Evolutionary conservation across 805 yeast genomes (phyloP).

Genomic region (Candida taoyuanica): DNA sequence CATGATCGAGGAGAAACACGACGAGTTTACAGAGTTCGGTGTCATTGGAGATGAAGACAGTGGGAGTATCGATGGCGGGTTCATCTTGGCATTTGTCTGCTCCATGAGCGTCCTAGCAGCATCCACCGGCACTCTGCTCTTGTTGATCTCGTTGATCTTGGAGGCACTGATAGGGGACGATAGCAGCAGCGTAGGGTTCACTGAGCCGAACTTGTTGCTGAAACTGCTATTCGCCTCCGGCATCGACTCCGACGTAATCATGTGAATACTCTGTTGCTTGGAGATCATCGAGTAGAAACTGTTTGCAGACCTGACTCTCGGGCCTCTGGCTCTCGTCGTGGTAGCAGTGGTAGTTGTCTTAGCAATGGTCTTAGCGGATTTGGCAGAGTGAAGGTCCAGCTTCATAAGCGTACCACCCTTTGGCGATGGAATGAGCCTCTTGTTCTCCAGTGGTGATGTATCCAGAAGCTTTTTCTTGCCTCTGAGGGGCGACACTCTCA

Average conservation of each 20-base stretch:
- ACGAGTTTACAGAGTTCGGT: slow-evolving; percentile 21
- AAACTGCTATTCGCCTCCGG: no score
- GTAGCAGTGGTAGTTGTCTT: slow-evolving; percentile 2
- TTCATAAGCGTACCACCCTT: slow-evolving; percentile 25
- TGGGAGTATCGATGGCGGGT: slow-evolving; percentile 4
- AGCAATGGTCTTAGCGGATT: not conserved
- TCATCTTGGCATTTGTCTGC: not conserved
- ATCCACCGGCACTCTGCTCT: slow-evolving; percentile 10
- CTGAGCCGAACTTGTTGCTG: slow-evolving; percentile 10
- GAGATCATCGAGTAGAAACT: slow-evolving; percentile 11
- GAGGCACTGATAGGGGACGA: slow-evolving; percentile 25
- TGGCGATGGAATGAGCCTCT: slow-evolving; percentile 22
- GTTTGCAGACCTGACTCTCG: slow-evolving; percentile 6
- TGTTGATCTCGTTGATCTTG: slow-evolving; percentile 14
- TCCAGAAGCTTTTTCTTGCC: slow-evolving; percentile 1
- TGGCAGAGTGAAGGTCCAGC: no score
- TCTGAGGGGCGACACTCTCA: slow-evolving; percentile 26
- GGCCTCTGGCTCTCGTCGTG: slow-evolving; percentile 1
- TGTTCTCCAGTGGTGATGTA: slow-evolving; percentile 18
- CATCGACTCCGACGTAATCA: slow-evolving; percentile 10
- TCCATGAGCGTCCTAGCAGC: slow-evolving; percentile 2
- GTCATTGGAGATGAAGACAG: slow-evolving; percentile 26
- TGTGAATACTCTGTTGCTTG: slow-evolving; percentile 24
- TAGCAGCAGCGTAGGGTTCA: slow-evolving; percentile 24
- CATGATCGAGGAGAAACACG: slow-evolving; percentile 28